These are phyloP conservation scores for Tetrahymena borealis DNA, from an alignment of 73 alveolate genomes.

Conservation along the genomic window DNA sequence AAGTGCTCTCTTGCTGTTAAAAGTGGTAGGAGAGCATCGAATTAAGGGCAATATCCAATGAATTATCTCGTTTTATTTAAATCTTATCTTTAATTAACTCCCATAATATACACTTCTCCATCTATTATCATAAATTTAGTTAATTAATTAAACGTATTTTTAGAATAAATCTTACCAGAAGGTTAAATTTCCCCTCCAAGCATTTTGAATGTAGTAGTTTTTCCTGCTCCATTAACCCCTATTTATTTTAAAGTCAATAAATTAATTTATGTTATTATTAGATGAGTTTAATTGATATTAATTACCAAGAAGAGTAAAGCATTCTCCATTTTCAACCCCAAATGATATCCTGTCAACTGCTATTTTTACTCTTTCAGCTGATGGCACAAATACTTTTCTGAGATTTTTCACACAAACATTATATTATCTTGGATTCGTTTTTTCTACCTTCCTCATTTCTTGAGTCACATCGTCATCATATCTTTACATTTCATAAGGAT, in stretches of 20 bases:
- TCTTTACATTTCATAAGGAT: constrained; percentile 11
- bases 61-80: constrained; percentile 55
- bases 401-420: constrained; percentile 60
- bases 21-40: constrained; percentile 89
- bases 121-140: constrained; percentile 55
- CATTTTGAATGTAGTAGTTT: constrained; percentile 66
- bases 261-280: neutral
- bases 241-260: neutral
- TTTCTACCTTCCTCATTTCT: constrained; percentile 56
- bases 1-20: constrained; percentile 91
- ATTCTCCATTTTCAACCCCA: constrained; percentile 73
- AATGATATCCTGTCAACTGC: constrained; percentile 71
- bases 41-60: constrained; percentile 97
- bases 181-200: constrained; percentile 89
- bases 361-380: constrained; percentile 31
- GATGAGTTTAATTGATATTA: neutral
- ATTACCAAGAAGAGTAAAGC: constrained; percentile 60
- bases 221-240: constrained; percentile 86
- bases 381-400: constrained; percentile 51
- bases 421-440: constrained; percentile 18
- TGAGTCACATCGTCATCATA: constrained; percentile 69
- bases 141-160: constrained; percentile 47
- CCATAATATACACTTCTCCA: constrained; percentile 83
- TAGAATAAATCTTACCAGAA: constrained; percentile 39
- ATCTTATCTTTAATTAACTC: constrained; percentile 43